A percentile compares a stretch with the other conserved stretches of the same genome.
phyloP scores from a whole-genome alignment of 768 basidiomycete species.

The Tylopilus sp. region DNA sequence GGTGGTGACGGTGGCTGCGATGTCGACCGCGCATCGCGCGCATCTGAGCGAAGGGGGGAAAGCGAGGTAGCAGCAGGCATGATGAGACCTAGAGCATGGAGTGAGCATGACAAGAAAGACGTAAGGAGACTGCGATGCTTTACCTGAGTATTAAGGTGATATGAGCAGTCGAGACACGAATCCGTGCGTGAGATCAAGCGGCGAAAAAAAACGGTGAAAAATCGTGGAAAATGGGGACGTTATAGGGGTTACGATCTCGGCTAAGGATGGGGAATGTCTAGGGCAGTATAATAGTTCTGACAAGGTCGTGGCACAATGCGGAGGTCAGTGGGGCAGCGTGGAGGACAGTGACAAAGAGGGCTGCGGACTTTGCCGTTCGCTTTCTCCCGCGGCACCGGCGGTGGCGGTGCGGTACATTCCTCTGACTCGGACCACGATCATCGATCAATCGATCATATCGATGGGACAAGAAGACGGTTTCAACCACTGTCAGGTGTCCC shows the following conservation, averaged over 20 bases:
- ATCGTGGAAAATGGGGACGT: conserved; percentile 10
- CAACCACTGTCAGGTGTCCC: conserved; percentile 44
- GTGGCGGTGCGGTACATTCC: conserved; percentile 16
- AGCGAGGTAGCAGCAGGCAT: conserved; percentile 47
- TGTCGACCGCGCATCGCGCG: conserved; percentile 26
- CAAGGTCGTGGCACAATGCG: conserved; percentile 7
- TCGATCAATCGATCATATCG: conserved; percentile 1
- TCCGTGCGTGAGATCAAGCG: conserved; percentile 22
- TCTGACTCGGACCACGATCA: conserved; percentile 3
- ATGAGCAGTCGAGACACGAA: conserved; percentile 24
- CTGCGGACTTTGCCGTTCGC: conserved; percentile 28
- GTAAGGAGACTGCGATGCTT: conserved; percentile 19
- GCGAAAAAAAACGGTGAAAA: conserved; percentile 23
- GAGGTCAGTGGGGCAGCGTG: conserved; percentile 22
- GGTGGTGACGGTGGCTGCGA: conserved; percentile 32
- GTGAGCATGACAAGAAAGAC: conserved; percentile 14
- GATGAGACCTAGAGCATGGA: conserved; percentile 22
- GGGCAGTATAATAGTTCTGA: conserved; percentile 1
- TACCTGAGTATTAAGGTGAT: conserved; percentile 35
- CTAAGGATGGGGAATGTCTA: conserved; percentile 14
- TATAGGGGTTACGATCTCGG: conserved; percentile 8
- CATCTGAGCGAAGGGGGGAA: conserved; percentile 29
- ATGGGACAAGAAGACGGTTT: background rate
- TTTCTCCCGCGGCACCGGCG: conserved; percentile 25
- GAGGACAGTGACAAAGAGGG: conserved; percentile 27